Conservation (phyloP, 2,329 filamentous ascomycete genomes). For the Coleophoma cylindrospora region DNA sequence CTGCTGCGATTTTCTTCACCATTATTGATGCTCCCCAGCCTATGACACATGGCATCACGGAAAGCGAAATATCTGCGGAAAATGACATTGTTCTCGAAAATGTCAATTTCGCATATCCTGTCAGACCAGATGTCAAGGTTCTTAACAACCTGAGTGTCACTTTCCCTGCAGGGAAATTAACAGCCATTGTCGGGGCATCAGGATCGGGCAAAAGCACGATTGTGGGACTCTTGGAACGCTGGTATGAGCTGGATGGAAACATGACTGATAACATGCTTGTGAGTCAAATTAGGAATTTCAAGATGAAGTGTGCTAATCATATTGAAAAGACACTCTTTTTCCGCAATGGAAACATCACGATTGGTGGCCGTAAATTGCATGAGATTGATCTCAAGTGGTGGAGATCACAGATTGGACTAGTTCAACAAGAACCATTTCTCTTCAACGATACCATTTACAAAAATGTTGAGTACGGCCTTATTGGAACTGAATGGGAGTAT, state of each 20-base stretch:
- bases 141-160: slow-evolving; percentile 25
- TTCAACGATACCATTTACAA: slow-evolving; percentile 41
- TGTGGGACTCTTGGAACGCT: slow-evolving; percentile 34
- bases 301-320: not conserved
- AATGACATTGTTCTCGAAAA: slow-evolving; percentile 27
- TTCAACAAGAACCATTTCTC: slow-evolving; percentile 47
- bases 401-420: slow-evolving; percentile 42
- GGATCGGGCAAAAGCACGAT: slow-evolving; percentile 36
- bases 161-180: slow-evolving; percentile 29
- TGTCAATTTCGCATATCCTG: slow-evolving; percentile 29
- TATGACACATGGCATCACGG: slow-evolving; percentile 31
- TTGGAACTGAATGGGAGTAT: slow-evolving; percentile 14
- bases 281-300: not conserved
- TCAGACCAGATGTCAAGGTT: slow-evolving; percentile 24
- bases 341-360: slow-evolving; percentile 13
- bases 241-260: slow-evolving; percentile 27
- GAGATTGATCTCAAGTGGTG: slow-evolving; percentile 30
- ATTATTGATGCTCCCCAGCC: slow-evolving; percentile 30
- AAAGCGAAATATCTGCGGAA: slow-evolving; percentile 39
- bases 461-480: slow-evolving; percentile 13
- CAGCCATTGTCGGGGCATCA: slow-evolving; percentile 37
- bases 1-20: slow-evolving; percentile 28
- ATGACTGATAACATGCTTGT: slow-evolving; percentile 18
- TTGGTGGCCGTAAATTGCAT: slow-evolving; percentile 11
- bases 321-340: slow-evolving; percentile 16